phyloP scores from a whole-genome alignment of 2,329 filamentous ascomycete species.

The Fusarium transvaalense region DNA sequence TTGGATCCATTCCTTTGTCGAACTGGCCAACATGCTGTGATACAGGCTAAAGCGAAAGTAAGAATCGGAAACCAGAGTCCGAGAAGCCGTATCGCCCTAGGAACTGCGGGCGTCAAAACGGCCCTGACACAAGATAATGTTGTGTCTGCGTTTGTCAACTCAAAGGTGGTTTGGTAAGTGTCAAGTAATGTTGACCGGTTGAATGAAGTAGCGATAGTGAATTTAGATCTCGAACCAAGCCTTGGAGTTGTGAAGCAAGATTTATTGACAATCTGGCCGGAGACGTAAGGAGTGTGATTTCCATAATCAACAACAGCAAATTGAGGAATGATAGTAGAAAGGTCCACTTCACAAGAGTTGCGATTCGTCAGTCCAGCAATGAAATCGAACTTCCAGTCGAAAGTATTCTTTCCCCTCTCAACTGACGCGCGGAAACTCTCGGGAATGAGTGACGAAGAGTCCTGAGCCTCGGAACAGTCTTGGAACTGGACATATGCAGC shows the following conservation, averaged over 20 bases:
- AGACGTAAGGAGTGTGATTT: neutral
- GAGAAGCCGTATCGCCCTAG: neutral
- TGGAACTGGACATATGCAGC: constrained; percentile 31
- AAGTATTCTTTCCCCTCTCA: neutral
- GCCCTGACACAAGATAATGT: constrained; percentile 5
- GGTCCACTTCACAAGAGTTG: constrained; percentile 9
- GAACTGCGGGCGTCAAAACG: constrained; percentile 15
- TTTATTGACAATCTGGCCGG: constrained; percentile 17
- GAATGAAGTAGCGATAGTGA: constrained; percentile 12
- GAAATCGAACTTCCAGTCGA: constrained; percentile 13
- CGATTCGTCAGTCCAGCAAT: neutral
- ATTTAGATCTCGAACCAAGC: constrained; percentile 2
- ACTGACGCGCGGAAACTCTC: constrained; percentile 21
- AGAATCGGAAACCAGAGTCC: constrained; percentile 25
- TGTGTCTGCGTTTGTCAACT: neutral
- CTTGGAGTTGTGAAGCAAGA: constrained; percentile 9
- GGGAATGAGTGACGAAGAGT: constrained; percentile 6
- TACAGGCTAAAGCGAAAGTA: constrained; percentile 1
- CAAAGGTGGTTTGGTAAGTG: constrained; percentile 12
- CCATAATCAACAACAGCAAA: constrained; percentile 13
- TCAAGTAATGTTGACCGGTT: constrained; percentile 24
- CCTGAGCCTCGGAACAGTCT: constrained; percentile 4
- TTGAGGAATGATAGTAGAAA: neutral
- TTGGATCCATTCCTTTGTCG: neutral
- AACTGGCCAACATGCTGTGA: constrained; percentile 17